Evolutionary conservation across 1,284 basidiomycete genomes (phyloP), one percentile per base, ranked within the genome.

Genomic region (Ceratorhiza oryzae-sativae): DNA sequence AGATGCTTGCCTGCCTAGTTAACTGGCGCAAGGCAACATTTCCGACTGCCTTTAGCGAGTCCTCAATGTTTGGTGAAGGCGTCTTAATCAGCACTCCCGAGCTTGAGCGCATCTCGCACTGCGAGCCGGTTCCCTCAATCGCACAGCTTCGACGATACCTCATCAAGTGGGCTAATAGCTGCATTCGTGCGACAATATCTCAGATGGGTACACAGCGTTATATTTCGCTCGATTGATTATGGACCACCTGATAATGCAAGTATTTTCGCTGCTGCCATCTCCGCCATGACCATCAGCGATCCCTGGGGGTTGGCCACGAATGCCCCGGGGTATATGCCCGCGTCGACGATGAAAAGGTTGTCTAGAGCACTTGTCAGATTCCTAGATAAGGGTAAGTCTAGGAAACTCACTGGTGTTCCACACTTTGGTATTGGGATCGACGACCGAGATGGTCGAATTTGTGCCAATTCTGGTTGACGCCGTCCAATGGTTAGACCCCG

Each of bases 401-500:
- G 84, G 85, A 70, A 88, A 77, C 77, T 88, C 88, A 79, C 87
- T 82, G 15, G 87, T 88, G 72, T 82, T 81, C 76, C 84, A 84
- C 12, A 88, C 87, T 77, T 86, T 86, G 27, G 83, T 80, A 77
- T 88, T 87, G 53, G 83, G 77, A 75, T 88, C 87, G 20, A 89
- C 87, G 30, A 89, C 87, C 15, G 80, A 79, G 59, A 36, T 77
- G 1, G 77, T 75, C 10, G 80, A 68, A 75, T 75, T 79, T 10
- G 81, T 79, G n/a, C 83, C 83, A 62, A 87, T 86, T 59, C 75
- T 82, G 73, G 83, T 83, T 30, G 86, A 83, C 8, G 86, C 87
- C 13, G 86, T 83, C 86, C 86, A 87, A 77, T 88, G 86, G 77
- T 88, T 87, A 5, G 86, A 87, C n/a, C 63, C 63, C 77, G 85